Evolutionary conservation across 495 filamentous ascomycete genomes (phyloP).

Genomic region (Penicillium steckii): DNA sequence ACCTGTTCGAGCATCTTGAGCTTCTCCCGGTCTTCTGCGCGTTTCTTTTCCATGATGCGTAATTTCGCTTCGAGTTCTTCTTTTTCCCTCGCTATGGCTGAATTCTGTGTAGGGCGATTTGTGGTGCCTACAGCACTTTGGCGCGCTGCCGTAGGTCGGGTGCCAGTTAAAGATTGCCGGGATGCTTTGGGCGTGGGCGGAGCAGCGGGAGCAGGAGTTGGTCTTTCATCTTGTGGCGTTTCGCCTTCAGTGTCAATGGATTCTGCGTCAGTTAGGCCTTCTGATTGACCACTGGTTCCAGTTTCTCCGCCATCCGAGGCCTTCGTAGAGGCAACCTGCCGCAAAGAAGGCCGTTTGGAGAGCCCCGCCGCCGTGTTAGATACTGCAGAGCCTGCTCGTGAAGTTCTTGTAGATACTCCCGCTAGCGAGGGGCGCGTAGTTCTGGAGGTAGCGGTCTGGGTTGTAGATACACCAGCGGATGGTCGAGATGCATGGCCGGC

Average conservation of each 20-base stretch:
- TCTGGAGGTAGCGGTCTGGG: slow-evolving; percentile 29
- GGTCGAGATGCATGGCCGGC: slow-evolving; percentile 50
- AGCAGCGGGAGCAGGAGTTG: background rate
- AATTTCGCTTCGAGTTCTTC: slow-evolving; percentile 80
- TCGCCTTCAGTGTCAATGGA: slow-evolving; percentile 27
- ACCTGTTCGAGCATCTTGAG: slow-evolving; percentile 74
- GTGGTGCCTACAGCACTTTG: slow-evolving; percentile 23
- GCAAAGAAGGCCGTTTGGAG: slow-evolving; percentile 41
- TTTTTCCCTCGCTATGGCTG: slow-evolving; percentile 60
- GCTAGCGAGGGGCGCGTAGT: slow-evolving; percentile 41
- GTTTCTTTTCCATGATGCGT: slow-evolving; percentile 76
- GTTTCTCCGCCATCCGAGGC: slow-evolving; percentile 29
- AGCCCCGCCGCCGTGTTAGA: slow-evolving; percentile 22
- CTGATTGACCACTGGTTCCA: slow-evolving; percentile 27
- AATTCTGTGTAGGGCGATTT: slow-evolving; percentile 30
- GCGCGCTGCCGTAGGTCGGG: slow-evolving; percentile 22
- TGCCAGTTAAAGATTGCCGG: slow-evolving; percentile 29
- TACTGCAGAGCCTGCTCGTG: slow-evolving; percentile 31
- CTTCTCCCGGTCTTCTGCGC: slow-evolving; percentile 83
- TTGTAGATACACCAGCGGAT: slow-evolving; percentile 65
- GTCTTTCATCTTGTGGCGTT: slow-evolving; percentile 14
- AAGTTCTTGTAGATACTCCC: slow-evolving; percentile 30
- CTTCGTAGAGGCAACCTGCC: slow-evolving; percentile 28
- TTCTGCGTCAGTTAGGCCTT: slow-evolving; percentile 30
- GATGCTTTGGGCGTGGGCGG: slow-evolving; percentile 25